phyloP scores from a whole-genome alignment of 306 rosid species.

The Morella rubra region DNA sequence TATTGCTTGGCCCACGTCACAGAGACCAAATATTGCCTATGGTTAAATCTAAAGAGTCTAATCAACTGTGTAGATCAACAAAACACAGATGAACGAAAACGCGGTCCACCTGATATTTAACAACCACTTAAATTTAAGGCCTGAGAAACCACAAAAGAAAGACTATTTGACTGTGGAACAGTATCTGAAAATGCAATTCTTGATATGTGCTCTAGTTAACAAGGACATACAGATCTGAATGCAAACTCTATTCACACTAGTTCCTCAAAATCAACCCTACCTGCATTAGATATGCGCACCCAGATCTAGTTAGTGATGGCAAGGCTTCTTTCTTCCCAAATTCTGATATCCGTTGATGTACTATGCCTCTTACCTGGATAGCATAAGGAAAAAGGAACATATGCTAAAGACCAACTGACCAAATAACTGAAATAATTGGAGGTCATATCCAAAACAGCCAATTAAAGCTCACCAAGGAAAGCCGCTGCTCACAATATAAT shows the following conservation, averaged over 20 bases:
- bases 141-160: not conserved
- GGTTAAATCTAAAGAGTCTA: not conserved
- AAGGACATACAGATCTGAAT: not conserved
- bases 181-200: not conserved
- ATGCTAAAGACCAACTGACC: constrained; percentile 28
- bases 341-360: constrained; percentile 86
- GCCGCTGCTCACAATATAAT: constrained; percentile 91
- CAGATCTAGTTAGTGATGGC: constrained; percentile 96
- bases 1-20: not conserved
- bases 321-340: constrained; percentile 92
- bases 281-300: constrained; percentile 97
- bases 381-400: constrained; percentile 25
- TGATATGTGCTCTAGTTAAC: not conserved
- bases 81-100: not conserved
- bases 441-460: constrained; percentile 35
- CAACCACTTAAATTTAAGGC: not conserved
- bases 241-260: not conserved
- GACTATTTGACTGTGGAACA: not conserved
- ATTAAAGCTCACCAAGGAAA: constrained; percentile 77
- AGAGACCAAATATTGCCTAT: not conserved
- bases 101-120: not conserved
- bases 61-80: not conserved
- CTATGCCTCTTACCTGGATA: constrained; percentile 78
- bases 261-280: constrained; percentile 38
- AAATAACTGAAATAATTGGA: not conserved